Evolutionary conservation across 192 early-diverging fungal species (phyloP), one percentile per base, ranked within the genome.

Genomic region (Globomyces pollinis-pini): DNA sequence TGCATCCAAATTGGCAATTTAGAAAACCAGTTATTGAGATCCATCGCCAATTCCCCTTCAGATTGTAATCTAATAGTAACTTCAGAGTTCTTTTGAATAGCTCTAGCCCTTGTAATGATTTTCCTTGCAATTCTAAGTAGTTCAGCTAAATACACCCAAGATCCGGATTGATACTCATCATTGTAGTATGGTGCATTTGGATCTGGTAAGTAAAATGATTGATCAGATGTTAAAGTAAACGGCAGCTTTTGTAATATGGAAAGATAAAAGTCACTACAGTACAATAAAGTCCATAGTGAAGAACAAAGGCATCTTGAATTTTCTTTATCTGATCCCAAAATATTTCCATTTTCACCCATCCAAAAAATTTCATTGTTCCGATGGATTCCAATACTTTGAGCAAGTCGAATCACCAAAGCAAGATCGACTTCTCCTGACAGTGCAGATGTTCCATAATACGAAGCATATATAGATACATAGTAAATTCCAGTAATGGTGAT

Each of bases 341-440:
- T 8, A 26, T 20, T 47, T 1, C 44, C 44, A 26, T 47, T 47
- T 4, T 2, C 23, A 26, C 23, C 21, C 4, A 47, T 26, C 44
- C 44, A 47, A 26, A 47, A 24, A 5, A 47, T 24, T 47, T 47
- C 44, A 20, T 24, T 24, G n/a, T 24, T 24, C 13, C 44, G 2
- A 26, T 47, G 44, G 44, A 47, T 47, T 11, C 44, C 44, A 15
- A 47, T 5, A 5, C 44, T 20, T 47, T 47, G 44, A 47, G 44
- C 28, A 20, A 47, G 21, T 26, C 44, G 21, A 26, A 47, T 47
- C 8, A 24, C 44, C 21, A 47, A 24, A 2, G 23, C 44, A 47
- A 26, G 28, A 13, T 47, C 21, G 23, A 24, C 21, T 5, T 26
- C 44, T 5, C 44, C 28, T 24, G 44, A 26, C 21, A 47, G n/a